These are phyloP conservation scores for Grosmannia clavigera DNA, from an alignment of 2,329 filamentous ascomycete genomes.

Conservation along the genomic window DNA sequence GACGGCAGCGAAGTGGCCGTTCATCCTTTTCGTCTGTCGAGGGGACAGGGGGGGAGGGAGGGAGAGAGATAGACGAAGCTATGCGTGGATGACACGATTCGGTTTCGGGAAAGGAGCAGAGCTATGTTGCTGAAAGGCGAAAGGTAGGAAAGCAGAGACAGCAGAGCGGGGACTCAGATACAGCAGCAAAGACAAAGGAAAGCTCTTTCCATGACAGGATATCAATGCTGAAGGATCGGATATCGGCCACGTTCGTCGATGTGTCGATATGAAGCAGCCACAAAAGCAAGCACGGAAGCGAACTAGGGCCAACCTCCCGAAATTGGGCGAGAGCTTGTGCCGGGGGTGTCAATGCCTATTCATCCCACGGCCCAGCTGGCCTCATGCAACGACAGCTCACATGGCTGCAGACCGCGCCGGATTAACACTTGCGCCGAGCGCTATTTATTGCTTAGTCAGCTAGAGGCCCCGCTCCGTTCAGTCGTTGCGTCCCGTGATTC, in stretches of 20 bases:
- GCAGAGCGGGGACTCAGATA: background rate
- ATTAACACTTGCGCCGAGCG: background rate
- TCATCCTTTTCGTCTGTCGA: constrained; percentile 35
- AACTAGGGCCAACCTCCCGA: background rate
- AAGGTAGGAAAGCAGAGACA: background rate
- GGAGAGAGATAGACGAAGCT: background rate
- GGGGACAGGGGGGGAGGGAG: background rate
- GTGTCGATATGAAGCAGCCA: background rate
- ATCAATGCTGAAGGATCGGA: background rate
- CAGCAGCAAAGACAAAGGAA: background rate
- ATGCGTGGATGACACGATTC: background rate
- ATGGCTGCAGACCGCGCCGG: background rate
- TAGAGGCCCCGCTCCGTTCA: background rate
- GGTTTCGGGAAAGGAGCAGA: background rate
- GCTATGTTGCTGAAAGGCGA: background rate
- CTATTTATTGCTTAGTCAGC: background rate
- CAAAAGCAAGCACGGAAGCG: background rate
- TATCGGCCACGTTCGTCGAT: background rate
- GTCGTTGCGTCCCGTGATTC: background rate
- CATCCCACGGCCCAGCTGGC: background rate
- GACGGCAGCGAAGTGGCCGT: constrained; percentile 68
- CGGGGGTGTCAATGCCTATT: background rate
- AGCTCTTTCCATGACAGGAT: background rate
- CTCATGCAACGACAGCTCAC: background rate
- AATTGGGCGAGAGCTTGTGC: background rate